Base-by-base conservation (phyloP, 306 rosid species). In the Vigna reflexopilosa region DNA sequence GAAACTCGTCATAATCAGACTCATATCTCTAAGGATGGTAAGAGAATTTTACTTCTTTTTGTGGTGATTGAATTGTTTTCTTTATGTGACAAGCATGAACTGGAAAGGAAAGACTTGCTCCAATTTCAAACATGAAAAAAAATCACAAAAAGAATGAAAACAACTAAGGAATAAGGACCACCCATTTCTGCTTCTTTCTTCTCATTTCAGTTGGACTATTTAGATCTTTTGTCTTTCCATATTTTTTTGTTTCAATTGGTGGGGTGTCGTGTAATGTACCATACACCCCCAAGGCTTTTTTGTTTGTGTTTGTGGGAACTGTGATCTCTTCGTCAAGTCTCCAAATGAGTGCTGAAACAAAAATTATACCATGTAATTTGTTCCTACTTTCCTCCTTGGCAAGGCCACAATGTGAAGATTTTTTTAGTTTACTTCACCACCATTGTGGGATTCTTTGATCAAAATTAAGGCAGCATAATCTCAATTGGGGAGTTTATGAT, bases 1-100 rank as follows among this genome's bases (percentile, higher is more conserved):
- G 62, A 19, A 42, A 61, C 22, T 58, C 54, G 52, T 55, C 28
- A 51, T 15, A 83, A 68, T 38, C 48, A 68, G 24, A 79, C 64
- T 20, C 70, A 75, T 69, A 51, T 20, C 7, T 68, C 74, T 32
- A 6, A 44, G 7, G 3, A 83, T 30, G 81, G 86, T 83, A 74
- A 79, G 58, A 2, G 5, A 48, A 5, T 57, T 45, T 11, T 15
- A 2, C 48, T 7, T 17, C 3, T 1, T 5, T 5, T 40, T 72
- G 7, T 67, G 45, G 38, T 58, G 30, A 48, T 4, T 7, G 13
- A 4, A 26, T 56, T 67, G 19, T 76, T 20, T 40, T 42, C 47
- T 7, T 20, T 20, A 54, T 54, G 65, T 22, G 16, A 24, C 14
- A 38, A 65, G 62, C 54, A 61, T 70, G 19, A 30, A 54, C 0